These are phyloP conservation scores for Phoenix roebelenii DNA, from an alignment of 176 grass and related monocot genomes.

Conservation along the genomic window DNA sequence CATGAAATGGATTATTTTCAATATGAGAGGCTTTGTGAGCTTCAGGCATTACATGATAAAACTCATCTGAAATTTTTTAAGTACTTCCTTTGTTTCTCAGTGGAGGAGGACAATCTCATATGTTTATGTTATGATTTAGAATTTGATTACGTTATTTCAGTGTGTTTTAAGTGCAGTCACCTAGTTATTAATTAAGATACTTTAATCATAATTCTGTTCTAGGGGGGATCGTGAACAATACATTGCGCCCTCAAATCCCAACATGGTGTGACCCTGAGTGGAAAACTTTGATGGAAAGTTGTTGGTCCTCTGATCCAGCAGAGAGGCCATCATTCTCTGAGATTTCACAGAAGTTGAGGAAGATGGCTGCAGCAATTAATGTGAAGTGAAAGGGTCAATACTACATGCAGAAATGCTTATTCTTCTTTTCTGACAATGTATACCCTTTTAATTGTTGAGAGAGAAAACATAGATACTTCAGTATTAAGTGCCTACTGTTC, in stretches of 20 bases:
- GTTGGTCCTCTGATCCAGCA: slow-evolving; percentile 71
- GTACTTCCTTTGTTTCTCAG: no score
- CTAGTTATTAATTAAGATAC: no score
- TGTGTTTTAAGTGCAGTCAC: no score
- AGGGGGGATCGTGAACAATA: slow-evolving; percentile 79
- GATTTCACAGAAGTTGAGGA: slow-evolving; percentile 82
- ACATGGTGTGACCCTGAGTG: slow-evolving; percentile 99
- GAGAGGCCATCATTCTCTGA: slow-evolving; percentile 89
- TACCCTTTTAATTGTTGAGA: slow-evolving; percentile 1
- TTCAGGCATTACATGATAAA: no score
- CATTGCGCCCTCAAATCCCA: slow-evolving; percentile 75
- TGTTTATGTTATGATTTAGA: no score
- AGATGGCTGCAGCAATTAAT: slow-evolving; percentile 86
- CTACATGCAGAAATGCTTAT: background rate
- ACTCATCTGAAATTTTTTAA: no score
- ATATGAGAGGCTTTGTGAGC: no score
- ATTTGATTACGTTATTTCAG: no score
- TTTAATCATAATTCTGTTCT: slow-evolving; percentile 4
- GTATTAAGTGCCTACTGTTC: no score
- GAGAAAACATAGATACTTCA: background rate
- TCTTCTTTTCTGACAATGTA: background rate
- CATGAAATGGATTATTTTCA: no score
- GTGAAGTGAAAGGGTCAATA: slow-evolving; percentile 43
- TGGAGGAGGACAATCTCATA: no score
- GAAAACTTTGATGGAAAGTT: slow-evolving; percentile 83